phyloP scores from a whole-genome alignment of 352 stramenopile species.

The Globisporangium abappressorium region DNA sequence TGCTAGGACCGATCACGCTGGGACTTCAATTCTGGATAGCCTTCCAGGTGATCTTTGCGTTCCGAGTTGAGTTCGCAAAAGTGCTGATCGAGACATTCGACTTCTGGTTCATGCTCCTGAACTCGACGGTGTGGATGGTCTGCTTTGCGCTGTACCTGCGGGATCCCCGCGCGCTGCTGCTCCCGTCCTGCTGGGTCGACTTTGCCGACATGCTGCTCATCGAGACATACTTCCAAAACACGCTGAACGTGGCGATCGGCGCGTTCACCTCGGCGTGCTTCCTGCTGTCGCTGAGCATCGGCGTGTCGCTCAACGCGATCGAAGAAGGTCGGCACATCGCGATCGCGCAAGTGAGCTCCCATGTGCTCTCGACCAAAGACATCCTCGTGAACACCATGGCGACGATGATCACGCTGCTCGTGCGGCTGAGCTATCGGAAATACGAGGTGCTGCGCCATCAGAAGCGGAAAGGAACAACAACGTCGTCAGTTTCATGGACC shows the following conservation, averaged over 20 bases:
- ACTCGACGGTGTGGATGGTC: conserved; percentile 2
- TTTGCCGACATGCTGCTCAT: conserved; percentile 15
- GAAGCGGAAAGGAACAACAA: background rate
- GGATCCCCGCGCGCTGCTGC: conserved; percentile 8
- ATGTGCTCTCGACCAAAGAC: conserved; percentile 10
- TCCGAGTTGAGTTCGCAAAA: conserved; percentile 8
- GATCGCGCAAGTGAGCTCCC: background rate
- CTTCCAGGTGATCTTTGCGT: conserved; percentile 8
- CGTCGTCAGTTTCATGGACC: background rate
- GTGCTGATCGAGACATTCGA: conserved; percentile 11
- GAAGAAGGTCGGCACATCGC: background rate
- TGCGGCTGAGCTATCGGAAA: conserved; percentile 12
- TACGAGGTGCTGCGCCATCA: background rate
- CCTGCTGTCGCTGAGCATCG: conserved; percentile 2
- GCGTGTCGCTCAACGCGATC: conserved; percentile 2
- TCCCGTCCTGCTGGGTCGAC: conserved; percentile 14
- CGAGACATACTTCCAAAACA: conserved; percentile 14
- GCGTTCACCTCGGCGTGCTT: background rate
- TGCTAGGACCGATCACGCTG: conserved; percentile 10
- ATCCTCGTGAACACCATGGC: conserved; percentile 18
- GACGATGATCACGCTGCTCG: conserved; percentile 17
- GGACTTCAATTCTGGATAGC: conserved; percentile 6
- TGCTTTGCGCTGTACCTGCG: conserved; percentile 7
- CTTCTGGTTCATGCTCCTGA: conserved; percentile 9
- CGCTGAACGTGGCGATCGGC: background rate